Conservation (phyloP, 2,329 filamentous ascomycete genomes). For the Ambrosiella cleistominuta region DNA sequence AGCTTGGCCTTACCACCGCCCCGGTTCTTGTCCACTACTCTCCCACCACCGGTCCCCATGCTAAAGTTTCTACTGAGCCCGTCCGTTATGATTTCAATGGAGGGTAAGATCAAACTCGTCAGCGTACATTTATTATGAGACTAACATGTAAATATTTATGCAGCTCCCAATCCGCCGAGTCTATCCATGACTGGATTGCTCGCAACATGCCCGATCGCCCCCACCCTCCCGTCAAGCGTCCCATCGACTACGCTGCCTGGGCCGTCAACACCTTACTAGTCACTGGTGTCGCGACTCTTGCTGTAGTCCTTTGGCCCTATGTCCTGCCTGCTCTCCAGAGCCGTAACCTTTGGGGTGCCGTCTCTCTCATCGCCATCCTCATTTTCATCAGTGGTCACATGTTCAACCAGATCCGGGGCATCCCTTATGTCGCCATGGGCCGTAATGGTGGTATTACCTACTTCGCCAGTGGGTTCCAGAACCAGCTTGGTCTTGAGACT, state of each 20-base stretch:
- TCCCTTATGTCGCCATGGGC: constrained; percentile 77
- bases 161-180: constrained; percentile 59
- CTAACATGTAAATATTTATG: neutral
- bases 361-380: constrained; percentile 76
- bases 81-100: constrained; percentile 68
- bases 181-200: constrained; percentile 60
- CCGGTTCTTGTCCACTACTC: constrained; percentile 78
- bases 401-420: constrained; percentile 97
- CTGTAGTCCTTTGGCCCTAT: constrained; percentile 59
- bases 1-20: constrained; percentile 89
- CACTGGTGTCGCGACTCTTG: constrained; percentile 49
- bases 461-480: constrained; percentile 83
- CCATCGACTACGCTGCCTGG: constrained; percentile 72
- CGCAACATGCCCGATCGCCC: constrained; percentile 63
- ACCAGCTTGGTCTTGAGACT: constrained; percentile 83
- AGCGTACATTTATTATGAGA: neutral
- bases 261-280: constrained; percentile 48
- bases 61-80: constrained; percentile 50
- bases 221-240: constrained; percentile 61
- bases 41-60: constrained; percentile 61
- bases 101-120: constrained; percentile 37
- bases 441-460: constrained; percentile 75
- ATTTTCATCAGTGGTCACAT: constrained; percentile 94
- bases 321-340: constrained; percentile 68
- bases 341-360: constrained; percentile 82